A percentile compares a stretch with the other conserved stretches of the same genome.
Conservation (phyloP, 2,329 filamentous ascomycete genomes). For the Calonectria naviculata region DNA sequence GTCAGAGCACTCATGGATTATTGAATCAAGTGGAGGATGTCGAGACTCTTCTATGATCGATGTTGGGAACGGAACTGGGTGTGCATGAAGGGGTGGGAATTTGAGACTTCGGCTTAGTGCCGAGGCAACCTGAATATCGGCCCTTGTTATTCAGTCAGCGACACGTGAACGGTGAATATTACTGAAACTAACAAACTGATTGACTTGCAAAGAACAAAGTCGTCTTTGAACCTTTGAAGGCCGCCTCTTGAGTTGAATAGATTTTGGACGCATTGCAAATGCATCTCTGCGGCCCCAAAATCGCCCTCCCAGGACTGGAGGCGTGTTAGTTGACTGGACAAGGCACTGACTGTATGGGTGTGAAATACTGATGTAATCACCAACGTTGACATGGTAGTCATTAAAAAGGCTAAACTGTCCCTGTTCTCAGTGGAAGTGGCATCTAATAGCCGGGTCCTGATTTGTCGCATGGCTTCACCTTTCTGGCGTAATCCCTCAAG, state of each 20-base stretch:
- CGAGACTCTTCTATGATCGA: not conserved
- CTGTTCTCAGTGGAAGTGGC: not conserved
- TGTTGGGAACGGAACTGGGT: not conserved
- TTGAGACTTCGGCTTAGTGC: not conserved
- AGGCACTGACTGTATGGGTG: not conserved
- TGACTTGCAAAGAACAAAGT: conserved; percentile 7
- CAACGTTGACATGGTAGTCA: conserved; percentile 10
- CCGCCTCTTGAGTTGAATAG: not conserved
- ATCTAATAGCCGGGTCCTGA: not conserved
- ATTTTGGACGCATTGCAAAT: not conserved
- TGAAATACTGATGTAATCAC: not conserved
- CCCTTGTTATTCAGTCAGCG: not conserved
- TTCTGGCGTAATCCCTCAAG: conserved; percentile 7
- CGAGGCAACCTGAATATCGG: conserved; percentile 1
- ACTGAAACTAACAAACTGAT: conserved; percentile 10
- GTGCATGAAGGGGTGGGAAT: not conserved
- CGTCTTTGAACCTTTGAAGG: not conserved
- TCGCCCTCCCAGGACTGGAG: not conserved
- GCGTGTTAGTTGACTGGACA: not conserved
- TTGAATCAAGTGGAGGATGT: not conserved
- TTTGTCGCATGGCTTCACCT: not conserved
- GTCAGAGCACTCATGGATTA: not conserved
- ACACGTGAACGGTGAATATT: accelerated
- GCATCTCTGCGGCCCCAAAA: conserved; percentile 6
- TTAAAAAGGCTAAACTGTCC: not conserved